Evolutionary conservation across 345 rosid genomes (phyloP), one percentile per base, ranked within the genome.

Genomic region (Nephelium lappaceum): DNA sequence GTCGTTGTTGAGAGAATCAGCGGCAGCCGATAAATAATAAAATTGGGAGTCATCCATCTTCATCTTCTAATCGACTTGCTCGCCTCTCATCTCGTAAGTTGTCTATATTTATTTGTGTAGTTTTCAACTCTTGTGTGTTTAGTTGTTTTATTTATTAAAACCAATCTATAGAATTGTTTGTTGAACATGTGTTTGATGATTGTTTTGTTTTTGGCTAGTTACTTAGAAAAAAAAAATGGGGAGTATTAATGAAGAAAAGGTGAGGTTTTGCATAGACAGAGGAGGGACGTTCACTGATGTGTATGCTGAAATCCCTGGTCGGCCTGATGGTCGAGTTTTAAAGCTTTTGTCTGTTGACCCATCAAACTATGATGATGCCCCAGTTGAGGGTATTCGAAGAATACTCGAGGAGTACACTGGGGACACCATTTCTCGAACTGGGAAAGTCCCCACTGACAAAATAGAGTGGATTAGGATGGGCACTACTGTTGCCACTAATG

Each of bases 381-480:
- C 98, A 0, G 89, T 93, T 31, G 99, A 96, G 83, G 99, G 99
- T 58, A 94, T 96, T 51, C 83, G 97, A 71, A 83, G 99, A 83
- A 91, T 96, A 78, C 93, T 96, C 5, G 95, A 96, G 73, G 97
- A 92, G 64, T 91, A 91, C 41, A 91, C 92, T 0, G 87, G 97
- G 36, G 72, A 91, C 83, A 88, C 83, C 76, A 90, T 94, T 47
- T 95, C 97, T 0, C 80, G 95, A 73, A 61, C 87, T 10, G 86
- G 91, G 0, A 96, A 94, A 81, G 88, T 96, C 79, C 98, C 99
- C 8, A 91, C 96, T 1, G 90, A 92, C 81, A 92, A 89, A 76
- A 96, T 96, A 21, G 98, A 96, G 72, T 96, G 98, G 98, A 93
- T 96, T 68, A 88, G 99, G 85, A 94, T 96, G 99, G 98, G 99